Base-by-base conservation (phyloP, 805 yeast species). In the Metschnikowia similis region DNA sequence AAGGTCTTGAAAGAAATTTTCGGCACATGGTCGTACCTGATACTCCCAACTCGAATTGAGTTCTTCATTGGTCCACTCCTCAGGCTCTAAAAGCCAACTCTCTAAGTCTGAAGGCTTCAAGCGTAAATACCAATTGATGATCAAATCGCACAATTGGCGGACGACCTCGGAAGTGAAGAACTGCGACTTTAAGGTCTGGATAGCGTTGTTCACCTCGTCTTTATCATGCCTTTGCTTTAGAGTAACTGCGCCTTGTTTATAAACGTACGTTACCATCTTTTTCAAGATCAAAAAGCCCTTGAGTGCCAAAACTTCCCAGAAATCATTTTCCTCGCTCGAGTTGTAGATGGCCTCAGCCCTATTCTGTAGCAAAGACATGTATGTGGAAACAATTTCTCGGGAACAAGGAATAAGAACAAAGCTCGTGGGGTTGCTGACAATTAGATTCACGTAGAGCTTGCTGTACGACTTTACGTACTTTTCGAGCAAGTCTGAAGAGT, bases 1-100 rank as follows among this genome's bases (percentile, higher is more conserved):
- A 54, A 91, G 67, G 61, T 86, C 94, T 56, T 84, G 87, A 62
- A 84, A 90, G 56, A 89, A 83, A 61, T 84, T 84, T 57, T 89
- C 96, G 0, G 96, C 89, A 67, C 97, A 89, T 3, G 92, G 89
- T 49, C 95, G 74, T 10, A 90, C 76, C 62, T 87, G 91, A 63
- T 73, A 89, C 62, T 91, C 97, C 83, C 88, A 89, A 61, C 85
- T 84, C 5, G 82, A 72, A 45, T 83, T 77, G 50, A 84, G 70
- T 56, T 90, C 96, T 60, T 89, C 96, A 55, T 84, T 83, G 17
- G 87, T 83, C 89, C 96, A 94, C 64, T 89, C 97, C 64, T 90
- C 98, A 0, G 98, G 97, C 52, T 90, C 96, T 14, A 78, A 65
- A 10, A 74, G 64, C 98, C 98, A 94, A 35, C 81, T 71, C 57